Conservation (phyloP, 495 filamentous ascomycete species). For the Penicillium dipodomyicola region DNA sequence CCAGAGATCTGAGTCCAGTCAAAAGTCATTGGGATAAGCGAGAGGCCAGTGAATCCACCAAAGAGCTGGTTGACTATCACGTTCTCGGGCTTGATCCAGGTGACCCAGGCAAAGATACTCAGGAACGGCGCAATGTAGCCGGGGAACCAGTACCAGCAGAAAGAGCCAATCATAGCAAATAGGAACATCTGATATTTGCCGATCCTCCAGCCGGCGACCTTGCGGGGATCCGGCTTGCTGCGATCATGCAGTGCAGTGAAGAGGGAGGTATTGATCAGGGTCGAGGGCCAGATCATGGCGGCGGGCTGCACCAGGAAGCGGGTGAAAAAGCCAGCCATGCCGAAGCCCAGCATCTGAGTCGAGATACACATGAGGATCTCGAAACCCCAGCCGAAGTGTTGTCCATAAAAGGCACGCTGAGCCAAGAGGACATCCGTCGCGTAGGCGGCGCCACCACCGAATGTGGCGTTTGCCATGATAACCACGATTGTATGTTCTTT, state of each 20-base stretch:
- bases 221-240: conserved; percentile 52
- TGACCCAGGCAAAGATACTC: conserved; percentile 47
- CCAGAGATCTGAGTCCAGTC: conserved; percentile 69
- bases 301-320: conserved; percentile 59
- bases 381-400: conserved; percentile 65
- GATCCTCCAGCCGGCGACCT: conserved; percentile 63
- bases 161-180: conserved; percentile 55
- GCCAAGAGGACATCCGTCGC: conserved; percentile 66
- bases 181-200: conserved; percentile 65
- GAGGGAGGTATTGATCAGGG: conserved; percentile 60
- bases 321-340: conserved; percentile 66
- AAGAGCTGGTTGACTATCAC: conserved; percentile 56
- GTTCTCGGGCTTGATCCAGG: conserved; percentile 52
- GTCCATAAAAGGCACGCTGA: conserved; percentile 63
- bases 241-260: conserved; percentile 73
- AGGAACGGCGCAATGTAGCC: conserved; percentile 48
- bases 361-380: conserved; percentile 66
- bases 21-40: conserved; percentile 61
- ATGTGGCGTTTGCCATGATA: conserved; percentile 60
- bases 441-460: conserved; percentile 58
- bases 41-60: conserved; percentile 59
- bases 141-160: conserved; percentile 62
- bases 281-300: conserved; percentile 74
- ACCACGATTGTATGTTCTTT: conserved; percentile 74
- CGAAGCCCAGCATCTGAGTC: conserved; percentile 70